Base-by-base conservation (phyloP, 1,139 yeast species). In the Protomyces lactucae-debilis region DNA sequence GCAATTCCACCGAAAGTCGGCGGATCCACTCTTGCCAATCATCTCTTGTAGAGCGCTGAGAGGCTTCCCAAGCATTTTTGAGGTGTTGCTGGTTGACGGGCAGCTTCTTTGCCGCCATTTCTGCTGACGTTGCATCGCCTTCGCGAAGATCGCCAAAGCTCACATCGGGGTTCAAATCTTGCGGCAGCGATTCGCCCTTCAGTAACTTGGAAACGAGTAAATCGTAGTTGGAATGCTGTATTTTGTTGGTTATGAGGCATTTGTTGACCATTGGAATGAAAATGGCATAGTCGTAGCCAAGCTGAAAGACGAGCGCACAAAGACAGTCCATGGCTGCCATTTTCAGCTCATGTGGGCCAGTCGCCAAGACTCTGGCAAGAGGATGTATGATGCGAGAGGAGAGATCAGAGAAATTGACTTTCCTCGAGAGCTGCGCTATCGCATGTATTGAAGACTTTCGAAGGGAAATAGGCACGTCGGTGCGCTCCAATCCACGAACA, bases 11-110 rank as follows among this genome's bases (percentile, higher is more conserved):
- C 71, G 95, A 86, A 59, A 95, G 79, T 66, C 95, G 80, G 64
- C 96, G 83, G 69, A 92, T 85, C 99, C 99, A 95, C 72, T 93
- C 99, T 72, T 88, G 92, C 99, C 99, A 95, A 71, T 93, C 99
- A 72, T 92, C 99, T 70, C 87, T 85, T 0, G 97, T 90, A 55
- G 95, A 82, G 69, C 95, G 83, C 70, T 90, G 93, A 36, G 88
- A 84, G 18, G 96, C 88, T 71, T 91, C 97, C 99, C 99, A 95
- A 0, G 95, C 91, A 56, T 84, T 82, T 71, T 88, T 87, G 69
- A 88, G 78, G 4, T 86, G 86, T 64, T 83, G 85, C 68, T 88
- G 92, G 70, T 88, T 87, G 14, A 88, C 90, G 0, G 96, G 92
- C 10, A 92, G 78, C 71, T 89, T 90, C 71, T 86, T 85, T 16